Base-by-base conservation (phyloP, 768 basidiomycete genomes). In the Leccinum variicolor region DNA sequence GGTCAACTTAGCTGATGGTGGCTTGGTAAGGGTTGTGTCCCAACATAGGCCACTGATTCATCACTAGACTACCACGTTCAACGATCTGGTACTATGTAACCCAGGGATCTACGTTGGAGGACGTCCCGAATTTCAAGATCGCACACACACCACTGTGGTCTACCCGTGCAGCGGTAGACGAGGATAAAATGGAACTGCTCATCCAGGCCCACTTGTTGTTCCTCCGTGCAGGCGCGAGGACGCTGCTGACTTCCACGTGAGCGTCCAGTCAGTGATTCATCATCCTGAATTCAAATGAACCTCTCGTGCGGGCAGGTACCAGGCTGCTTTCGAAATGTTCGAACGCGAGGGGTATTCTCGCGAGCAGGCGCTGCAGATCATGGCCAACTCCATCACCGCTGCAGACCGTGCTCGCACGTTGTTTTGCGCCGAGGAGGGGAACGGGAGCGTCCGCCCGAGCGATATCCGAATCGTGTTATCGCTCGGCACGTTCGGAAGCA, bases 401-500 rank as follows among this genome's bases (percentile, higher is more conserved):
- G 85, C 87, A 1, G 66, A 64, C 7, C 69, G 80, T 54, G 86
- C 85, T 0, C 74, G 75, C 43, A 48, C 56, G 4, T 61, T 67
- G 3, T 83, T 73, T 59, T 55, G 71, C 52, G 55, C 65, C 10
- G 31, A 31, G 3, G n/a, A n/a, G n/a, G 70, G 69, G 59, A 63
- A 65, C 52, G 43, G 53, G 7, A 7, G 49, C 50, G 52, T 62
- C 52, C 45, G 39, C 52, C 50, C 36, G 43, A 46, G 59, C 54
- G 69, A 71, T 50, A 66, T 80, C 61, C 76, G 73, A 26, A 78
- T 92, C 34, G 86, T 82, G 3, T 76, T 94, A 5, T 90, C 87
- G 6, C 72, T 92, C 28, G 90, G 91, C 17, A 85, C 89, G 0
- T 91, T 82, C 64, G 90, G 90, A 36, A 86, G 87, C 2, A 85